Percentiles rank a stretch among this genome's conserved stretches.
phyloP scores from a whole-genome alignment of 805 yeast genomes.

The Lipomyces oligophaga region DNA sequence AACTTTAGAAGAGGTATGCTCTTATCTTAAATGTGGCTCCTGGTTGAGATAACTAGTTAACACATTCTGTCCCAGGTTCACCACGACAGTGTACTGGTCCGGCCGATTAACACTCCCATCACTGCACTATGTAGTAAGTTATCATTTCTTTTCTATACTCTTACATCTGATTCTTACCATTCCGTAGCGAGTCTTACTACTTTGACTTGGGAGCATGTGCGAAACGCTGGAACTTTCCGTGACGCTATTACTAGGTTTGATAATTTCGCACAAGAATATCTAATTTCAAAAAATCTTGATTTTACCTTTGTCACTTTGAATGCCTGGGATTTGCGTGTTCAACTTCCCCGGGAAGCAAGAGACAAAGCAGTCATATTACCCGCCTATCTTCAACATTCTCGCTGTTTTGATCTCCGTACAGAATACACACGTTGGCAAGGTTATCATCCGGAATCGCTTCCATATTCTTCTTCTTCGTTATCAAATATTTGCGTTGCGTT shows the following conservation, averaged over 20 bases:
- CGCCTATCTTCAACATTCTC: constrained; percentile 67
- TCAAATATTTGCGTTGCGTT: constrained; percentile 47
- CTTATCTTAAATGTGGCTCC: background rate
- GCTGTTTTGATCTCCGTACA: constrained; percentile 67
- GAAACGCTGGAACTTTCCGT: constrained; percentile 55
- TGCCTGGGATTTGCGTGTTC: constrained; percentile 70
- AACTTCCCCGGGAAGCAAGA: constrained; percentile 73
- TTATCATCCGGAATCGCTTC: constrained; percentile 52
- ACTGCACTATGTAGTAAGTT: constrained; percentile 44
- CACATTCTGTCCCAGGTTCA: constrained; percentile 30
- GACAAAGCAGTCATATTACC: constrained; percentile 73
- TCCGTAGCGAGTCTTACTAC: constrained; percentile 45
- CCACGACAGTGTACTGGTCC: constrained; percentile 49
- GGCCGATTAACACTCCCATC: constrained; percentile 63
- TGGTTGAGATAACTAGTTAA: background rate
- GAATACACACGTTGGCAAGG: constrained; percentile 73
- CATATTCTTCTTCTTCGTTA: constrained; percentile 33
- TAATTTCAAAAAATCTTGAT: constrained; percentile 44
- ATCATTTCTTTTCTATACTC: too few species aligned
- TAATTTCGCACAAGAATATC: constrained; percentile 41
- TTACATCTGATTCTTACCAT: background rate
- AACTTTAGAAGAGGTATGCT: constrained; percentile 41
- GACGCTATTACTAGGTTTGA: constrained; percentile 61
- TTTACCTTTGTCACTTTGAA: constrained; percentile 65
- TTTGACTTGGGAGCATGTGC: constrained; percentile 59